These are phyloP conservation scores for Lachnellula arida DNA, from an alignment of 2,329 filamentous ascomycete genomes.

Conservation along the genomic window DNA sequence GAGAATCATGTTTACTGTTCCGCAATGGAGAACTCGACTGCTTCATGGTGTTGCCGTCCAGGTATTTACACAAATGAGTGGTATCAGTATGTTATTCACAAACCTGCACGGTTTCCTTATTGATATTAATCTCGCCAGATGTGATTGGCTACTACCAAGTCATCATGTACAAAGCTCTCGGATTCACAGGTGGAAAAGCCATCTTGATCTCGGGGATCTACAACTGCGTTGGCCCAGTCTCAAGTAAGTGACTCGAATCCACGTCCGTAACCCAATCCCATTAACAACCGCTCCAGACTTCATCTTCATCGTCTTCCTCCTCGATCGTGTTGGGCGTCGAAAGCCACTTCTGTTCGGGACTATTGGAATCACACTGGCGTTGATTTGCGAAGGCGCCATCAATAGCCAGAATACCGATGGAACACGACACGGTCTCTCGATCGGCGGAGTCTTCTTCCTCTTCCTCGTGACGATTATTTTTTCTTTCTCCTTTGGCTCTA, in stretches of 20 bases:
- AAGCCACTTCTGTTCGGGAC: constrained; percentile 51
- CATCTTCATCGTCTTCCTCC: constrained; percentile 54
- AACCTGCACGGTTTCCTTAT: not conserved
- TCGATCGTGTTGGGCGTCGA: constrained; percentile 48
- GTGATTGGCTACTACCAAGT: constrained; percentile 60
- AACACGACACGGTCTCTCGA: constrained; percentile 43
- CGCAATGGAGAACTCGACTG: constrained; percentile 56
- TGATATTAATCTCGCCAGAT: constrained; percentile 32
- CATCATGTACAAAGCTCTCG: constrained; percentile 52
- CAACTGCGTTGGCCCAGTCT: constrained; percentile 53
- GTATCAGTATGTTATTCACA: constrained; percentile 37
- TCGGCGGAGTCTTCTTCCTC: constrained; percentile 61
- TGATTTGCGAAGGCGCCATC: constrained; percentile 56
- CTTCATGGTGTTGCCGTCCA: constrained; percentile 58
- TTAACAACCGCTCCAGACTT: constrained; percentile 38
- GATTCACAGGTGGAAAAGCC: constrained; percentile 49
- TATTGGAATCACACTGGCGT: constrained; percentile 48
- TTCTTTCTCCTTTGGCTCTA: constrained; percentile 52
- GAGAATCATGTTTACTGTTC: constrained; percentile 52
- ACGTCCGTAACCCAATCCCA: not conserved
- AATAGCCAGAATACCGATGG: constrained; percentile 46
- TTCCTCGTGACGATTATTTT: constrained; percentile 58
- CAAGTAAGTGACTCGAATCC: constrained; percentile 16
- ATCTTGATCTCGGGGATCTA: constrained; percentile 56
- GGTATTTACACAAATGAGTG: constrained; percentile 61